phyloP scores from a whole-genome alignment of 345 rosid species.

The Erucastrum elatum region DNA sequence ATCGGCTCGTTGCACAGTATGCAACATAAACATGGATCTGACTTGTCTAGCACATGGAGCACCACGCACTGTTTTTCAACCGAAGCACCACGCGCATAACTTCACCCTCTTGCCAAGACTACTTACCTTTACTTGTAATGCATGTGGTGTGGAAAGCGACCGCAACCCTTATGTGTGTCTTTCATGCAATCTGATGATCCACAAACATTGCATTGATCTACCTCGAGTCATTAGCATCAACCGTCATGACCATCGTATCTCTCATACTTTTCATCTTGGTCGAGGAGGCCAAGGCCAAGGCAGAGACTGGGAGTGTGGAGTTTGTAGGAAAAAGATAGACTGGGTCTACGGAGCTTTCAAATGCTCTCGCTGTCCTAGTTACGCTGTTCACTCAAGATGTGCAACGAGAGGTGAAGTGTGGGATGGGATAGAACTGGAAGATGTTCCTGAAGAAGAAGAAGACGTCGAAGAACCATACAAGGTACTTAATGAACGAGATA shows the following conservation, averaged over 20 bases:
- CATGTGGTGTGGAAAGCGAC: not conserved
- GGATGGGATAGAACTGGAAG: not conserved
- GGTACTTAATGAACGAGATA: not conserved
- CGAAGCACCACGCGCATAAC: not conserved
- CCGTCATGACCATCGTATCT: conserved; percentile 22
- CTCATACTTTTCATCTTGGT: conserved; percentile 20
- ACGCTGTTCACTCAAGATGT: conserved; percentile 2
- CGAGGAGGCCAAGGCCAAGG: not conserved
- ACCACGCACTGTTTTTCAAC: not conserved
- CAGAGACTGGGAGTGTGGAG: not conserved
- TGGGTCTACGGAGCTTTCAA: conserved; percentile 12
- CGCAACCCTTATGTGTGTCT: conserved; percentile 6
- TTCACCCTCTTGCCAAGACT: not conserved
- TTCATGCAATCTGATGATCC: conserved; percentile 3
- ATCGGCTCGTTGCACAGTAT: not conserved
- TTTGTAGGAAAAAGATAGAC: conserved; percentile 1
- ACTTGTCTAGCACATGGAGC: not conserved
- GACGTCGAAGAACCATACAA: not conserved
- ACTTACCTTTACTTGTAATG: conserved; percentile 14
- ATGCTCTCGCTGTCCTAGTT: conserved; percentile 8
- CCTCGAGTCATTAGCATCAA: conserved; percentile 21
- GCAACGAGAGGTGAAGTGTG: not conserved
- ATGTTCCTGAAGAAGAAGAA: not conserved
- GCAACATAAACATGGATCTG: not conserved
- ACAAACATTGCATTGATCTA: not conserved